A percentile compares a stretch with the other conserved stretches of the same genome.
These are phyloP conservation scores for Tuber magnatum DNA, from an alignment of 495 filamentous ascomycete genomes.

Conservation along the genomic window DNA sequence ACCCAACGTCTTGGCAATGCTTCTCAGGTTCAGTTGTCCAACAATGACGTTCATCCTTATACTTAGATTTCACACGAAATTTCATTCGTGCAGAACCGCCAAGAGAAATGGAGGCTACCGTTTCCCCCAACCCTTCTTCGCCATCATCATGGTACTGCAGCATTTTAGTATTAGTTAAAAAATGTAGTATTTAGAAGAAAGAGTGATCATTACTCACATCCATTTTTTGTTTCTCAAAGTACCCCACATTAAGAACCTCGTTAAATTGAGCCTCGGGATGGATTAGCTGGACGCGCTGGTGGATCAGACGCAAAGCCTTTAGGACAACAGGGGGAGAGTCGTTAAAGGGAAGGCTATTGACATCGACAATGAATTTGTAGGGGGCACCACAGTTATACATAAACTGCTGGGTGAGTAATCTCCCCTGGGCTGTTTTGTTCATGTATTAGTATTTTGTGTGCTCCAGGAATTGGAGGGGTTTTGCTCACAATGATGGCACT, in stretches of 20 bases:
- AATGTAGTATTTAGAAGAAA: background rate
- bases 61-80: conserved; percentile 60
- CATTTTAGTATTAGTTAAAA: conserved; percentile 32
- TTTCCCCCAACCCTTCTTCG: conserved; percentile 65
- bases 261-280: conserved; percentile 52
- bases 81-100: conserved; percentile 62
- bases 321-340: conserved; percentile 55
- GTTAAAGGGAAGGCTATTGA: conserved; percentile 56
- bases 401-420: conserved; percentile 60
- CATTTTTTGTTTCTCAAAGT: conserved; percentile 63
- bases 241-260: conserved; percentile 68
- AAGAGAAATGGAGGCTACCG: conserved; percentile 67
- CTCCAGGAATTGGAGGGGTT: background rate
- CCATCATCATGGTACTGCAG: conserved; percentile 78
- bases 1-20: conserved; percentile 39
- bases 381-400: conserved; percentile 69
- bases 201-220: conserved; percentile 48
- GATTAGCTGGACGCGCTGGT: conserved; percentile 27
- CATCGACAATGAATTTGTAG: conserved; percentile 71
- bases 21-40: conserved; percentile 27
- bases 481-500: conserved; percentile 44
- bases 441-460: background rate
- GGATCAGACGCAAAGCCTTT: conserved; percentile 45
- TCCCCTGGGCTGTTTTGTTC: conserved; percentile 40
- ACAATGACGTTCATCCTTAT: conserved; percentile 40